Base-by-base conservation (phyloP, 768 basidiomycete species). In the Auriscalpium vulgare region DNA sequence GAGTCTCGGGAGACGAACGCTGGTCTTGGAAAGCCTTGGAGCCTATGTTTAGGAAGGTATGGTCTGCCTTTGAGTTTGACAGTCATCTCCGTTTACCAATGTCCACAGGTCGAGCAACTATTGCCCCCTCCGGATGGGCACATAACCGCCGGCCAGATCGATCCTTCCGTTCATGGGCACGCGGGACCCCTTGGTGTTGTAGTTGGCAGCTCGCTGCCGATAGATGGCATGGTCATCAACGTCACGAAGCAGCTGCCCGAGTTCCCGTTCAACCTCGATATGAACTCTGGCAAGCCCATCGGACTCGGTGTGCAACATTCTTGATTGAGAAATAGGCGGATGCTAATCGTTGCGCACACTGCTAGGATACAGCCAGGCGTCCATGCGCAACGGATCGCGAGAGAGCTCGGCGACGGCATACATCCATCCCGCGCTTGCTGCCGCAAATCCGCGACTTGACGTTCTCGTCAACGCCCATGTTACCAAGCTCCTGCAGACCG, bases 251-350 rank as follows among this genome's bases (percentile, higher is more conserved):
- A 75, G 52, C 62, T 63, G 0, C 68, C 72, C 34, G 69, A 72
- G 47, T 78, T 73, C 55, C 67, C 72, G 3, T 77, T 66, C 58
- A 75, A 74, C 56, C 37, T 64, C 10, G 79, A 79, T 59, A 67
- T 67, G 55, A 77, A 78, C 56, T 69, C 71, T 23, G 78, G 79
- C 13, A 65, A 61, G 8, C 69, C 71, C 0, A 53, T 77, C 7
- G 78, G 78, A 4, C 50, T 77, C 44, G 71, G 77, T 76, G 37
- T 51, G 70, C n/a, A n/a, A n/a, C n/a, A n/a, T n/a, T n/a, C n/a
- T n/a, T 21, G 7, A 17, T 16, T 3, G 21, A 13, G 3, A 13
- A 17, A 4, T 7, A 2, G 7, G 40, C 40, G 4, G 7, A 43
- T 17, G 7, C n/a, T 11, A 8, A 17, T 14, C 11, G 16, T 38